phyloP scores from a whole-genome alignment of 2,329 filamentous ascomycete genomes.

The Aspergillus sp. region DNA sequence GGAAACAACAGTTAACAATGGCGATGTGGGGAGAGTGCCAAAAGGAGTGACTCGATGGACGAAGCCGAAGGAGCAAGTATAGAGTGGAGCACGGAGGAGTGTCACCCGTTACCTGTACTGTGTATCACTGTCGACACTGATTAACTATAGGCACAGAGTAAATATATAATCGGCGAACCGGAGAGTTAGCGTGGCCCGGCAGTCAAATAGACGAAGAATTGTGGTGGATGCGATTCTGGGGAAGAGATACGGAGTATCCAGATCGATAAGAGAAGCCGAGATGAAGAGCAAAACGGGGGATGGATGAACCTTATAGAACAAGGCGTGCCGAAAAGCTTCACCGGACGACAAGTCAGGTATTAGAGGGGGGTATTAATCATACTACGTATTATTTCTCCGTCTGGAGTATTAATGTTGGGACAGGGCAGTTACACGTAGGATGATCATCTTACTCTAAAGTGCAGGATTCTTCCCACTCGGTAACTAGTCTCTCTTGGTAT shows the following conservation, averaged over 20 bases:
- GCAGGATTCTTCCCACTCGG: background rate
- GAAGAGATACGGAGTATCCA: background rate
- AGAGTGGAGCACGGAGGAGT: background rate
- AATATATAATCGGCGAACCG: background rate
- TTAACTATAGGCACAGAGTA: no score
- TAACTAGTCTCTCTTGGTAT: background rate
- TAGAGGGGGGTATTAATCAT: background rate
- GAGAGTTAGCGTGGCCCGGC: background rate
- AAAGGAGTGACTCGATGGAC: background rate
- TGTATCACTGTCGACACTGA: background rate
- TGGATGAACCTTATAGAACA: slow-evolving; percentile 1
- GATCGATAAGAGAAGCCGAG: background rate
- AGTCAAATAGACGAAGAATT: background rate
- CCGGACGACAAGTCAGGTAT: slow-evolving; percentile 5
- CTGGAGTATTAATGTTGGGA: background rate
- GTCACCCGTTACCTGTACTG: background rate
- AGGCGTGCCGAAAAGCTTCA: slow-evolving; percentile 6
- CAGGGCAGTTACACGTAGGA: no score
- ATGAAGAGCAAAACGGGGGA: background rate
- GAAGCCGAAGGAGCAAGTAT: background rate
- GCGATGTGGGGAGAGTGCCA: background rate
- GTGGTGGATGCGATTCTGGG: background rate
- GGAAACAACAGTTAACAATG: background rate
- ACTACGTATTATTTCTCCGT: background rate
- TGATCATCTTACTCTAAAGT: background rate